Percentiles rank a stretch among this genome's conserved stretches.
Evolutionary conservation across 2,329 filamentous ascomycete genomes (phyloP).

Genomic region (Ophiostoma populinum): DNA sequence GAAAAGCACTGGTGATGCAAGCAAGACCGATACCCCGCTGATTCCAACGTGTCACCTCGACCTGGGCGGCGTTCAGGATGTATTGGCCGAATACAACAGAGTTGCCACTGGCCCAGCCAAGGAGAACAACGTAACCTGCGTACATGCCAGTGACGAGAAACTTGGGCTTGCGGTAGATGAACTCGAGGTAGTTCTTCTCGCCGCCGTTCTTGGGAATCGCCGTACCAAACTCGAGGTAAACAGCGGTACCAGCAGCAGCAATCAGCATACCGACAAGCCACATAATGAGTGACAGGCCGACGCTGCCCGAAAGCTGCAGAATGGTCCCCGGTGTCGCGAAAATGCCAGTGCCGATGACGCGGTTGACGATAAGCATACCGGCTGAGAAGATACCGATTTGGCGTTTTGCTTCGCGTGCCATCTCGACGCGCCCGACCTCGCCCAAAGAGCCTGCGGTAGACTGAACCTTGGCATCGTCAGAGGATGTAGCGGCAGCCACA

Average conservation of each 20-base stretch:
- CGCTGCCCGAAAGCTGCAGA: constrained; percentile 36
- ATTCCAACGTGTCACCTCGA: constrained; percentile 48
- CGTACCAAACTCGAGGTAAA: constrained; percentile 50
- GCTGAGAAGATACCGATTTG: constrained; percentile 39
- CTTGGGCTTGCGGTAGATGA: constrained; percentile 40
- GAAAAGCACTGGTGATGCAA: constrained; percentile 45
- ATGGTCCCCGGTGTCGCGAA: constrained; percentile 46
- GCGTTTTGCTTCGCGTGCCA: constrained; percentile 30
- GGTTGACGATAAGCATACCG: constrained; percentile 44
- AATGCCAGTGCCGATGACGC: constrained; percentile 50
- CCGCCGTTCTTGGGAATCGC: constrained; percentile 47
- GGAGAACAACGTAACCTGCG: constrained; percentile 41
- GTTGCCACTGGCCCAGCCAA: constrained; percentile 50
- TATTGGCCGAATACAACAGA: constrained; percentile 56
- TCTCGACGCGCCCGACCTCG: constrained; percentile 19
- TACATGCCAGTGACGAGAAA: constrained; percentile 46
- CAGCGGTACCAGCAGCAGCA: constrained; percentile 42
- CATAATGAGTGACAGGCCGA: constrained; percentile 44
- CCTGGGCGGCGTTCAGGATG: constrained; percentile 45
- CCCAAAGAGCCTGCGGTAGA: too few relatives aligned
- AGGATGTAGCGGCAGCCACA: too few relatives aligned
- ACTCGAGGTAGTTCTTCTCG: constrained; percentile 52
- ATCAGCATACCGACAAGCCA: constrained; percentile 47
- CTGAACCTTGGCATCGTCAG: neutral
- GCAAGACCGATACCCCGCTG: constrained; percentile 49